phyloP scores from a whole-genome alignment of 2,329 filamentous ascomycete genomes.

The Aspergillus thermomutatus region DNA sequence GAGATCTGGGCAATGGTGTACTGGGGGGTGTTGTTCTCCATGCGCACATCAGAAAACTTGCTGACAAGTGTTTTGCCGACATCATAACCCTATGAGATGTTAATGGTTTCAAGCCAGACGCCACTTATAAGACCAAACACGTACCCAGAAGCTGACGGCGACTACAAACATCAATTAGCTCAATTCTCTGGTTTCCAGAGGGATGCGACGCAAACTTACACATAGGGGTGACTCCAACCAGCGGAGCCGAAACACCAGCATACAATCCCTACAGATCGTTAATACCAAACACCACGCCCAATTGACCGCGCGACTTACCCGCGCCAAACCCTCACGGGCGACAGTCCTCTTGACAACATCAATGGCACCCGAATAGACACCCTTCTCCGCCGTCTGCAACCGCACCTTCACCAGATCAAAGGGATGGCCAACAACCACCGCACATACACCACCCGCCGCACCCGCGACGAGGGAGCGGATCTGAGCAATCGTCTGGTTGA shows the following conservation, averaged over 20 bases:
- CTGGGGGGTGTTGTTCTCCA: conserved; percentile 59
- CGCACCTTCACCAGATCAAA: conserved; percentile 98
- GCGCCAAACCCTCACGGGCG: conserved; percentile 74
- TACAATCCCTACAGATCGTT: conserved; percentile 67
- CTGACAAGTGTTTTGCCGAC: conserved; percentile 86
- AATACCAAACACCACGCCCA: neutral
- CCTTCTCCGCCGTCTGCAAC: conserved; percentile 90
- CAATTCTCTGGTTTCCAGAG: neutral
- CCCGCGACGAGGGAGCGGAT: conserved; percentile 83
- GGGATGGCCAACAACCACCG: conserved; percentile 90
- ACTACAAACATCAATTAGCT: conserved; percentile 40
- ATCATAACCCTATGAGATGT: conserved; percentile 79
- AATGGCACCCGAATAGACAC: conserved; percentile 83
- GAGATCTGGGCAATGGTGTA: conserved; percentile 85
- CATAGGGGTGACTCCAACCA: conserved; percentile 97
- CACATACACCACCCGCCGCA: conserved; percentile 89
- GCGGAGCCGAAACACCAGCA: conserved; percentile 91
- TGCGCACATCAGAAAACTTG: conserved; percentile 58
- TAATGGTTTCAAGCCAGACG: conserved; percentile 9
- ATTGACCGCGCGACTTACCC: conserved; percentile 37
- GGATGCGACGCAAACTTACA: conserved; percentile 60
- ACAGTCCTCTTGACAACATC: conserved; percentile 89
- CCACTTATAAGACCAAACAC: conserved; percentile 10
- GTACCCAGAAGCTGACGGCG: conserved; percentile 64
- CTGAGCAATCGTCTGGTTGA: conserved; percentile 54